Evolutionary conservation across 2,329 filamentous ascomycete genomes (phyloP).

Genomic region (Fusarium xyrophilum): DNA sequence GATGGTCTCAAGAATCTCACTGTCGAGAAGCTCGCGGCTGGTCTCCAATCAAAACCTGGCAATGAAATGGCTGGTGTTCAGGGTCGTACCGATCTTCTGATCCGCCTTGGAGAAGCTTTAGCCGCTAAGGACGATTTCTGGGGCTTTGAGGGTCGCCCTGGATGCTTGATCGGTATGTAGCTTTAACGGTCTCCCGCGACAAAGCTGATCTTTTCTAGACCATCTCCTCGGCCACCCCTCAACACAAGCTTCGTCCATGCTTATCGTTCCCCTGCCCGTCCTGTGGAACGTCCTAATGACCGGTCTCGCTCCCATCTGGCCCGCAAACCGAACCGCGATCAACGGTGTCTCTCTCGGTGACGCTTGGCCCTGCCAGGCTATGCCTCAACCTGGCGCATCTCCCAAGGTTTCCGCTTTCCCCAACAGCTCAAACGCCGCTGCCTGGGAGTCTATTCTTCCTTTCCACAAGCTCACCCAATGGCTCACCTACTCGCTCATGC

Average conservation of each 20-base stretch:
- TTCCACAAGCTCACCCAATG: constrained; percentile 96
- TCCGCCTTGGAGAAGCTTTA: constrained; percentile 77
- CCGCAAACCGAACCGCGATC: constrained; percentile 81
- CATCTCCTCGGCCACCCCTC: constrained; percentile 91
- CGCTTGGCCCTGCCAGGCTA: constrained; percentile 87
- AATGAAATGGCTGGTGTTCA: constrained; percentile 87
- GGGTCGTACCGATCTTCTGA: constrained; percentile 80
- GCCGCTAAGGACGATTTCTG: constrained; percentile 81
- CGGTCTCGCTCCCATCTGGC: constrained; percentile 88
- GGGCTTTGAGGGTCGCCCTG: constrained; percentile 81
- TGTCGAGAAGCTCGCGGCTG: constrained; percentile 75
- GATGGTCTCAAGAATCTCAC: constrained; percentile 78
- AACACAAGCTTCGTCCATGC: constrained; percentile 86
- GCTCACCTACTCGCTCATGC: constrained; percentile 93
- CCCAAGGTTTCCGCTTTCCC: constrained; percentile 39
- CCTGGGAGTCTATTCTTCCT: constrained; percentile 81
- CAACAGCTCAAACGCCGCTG: constrained; percentile 38
- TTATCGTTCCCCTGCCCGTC: constrained; percentile 84
- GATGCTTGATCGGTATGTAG: constrained; percentile 86
- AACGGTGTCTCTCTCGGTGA: constrained; percentile 89
- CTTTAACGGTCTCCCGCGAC: neutral
- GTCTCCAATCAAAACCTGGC: constrained; percentile 80
- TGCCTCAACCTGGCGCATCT: constrained; percentile 68
- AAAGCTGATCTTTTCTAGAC: constrained; percentile 60
- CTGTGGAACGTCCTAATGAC: constrained; percentile 92